phyloP scores from a whole-genome alignment of 2,329 filamentous ascomycete species.

The Dactylellina parvicollis region DNA sequence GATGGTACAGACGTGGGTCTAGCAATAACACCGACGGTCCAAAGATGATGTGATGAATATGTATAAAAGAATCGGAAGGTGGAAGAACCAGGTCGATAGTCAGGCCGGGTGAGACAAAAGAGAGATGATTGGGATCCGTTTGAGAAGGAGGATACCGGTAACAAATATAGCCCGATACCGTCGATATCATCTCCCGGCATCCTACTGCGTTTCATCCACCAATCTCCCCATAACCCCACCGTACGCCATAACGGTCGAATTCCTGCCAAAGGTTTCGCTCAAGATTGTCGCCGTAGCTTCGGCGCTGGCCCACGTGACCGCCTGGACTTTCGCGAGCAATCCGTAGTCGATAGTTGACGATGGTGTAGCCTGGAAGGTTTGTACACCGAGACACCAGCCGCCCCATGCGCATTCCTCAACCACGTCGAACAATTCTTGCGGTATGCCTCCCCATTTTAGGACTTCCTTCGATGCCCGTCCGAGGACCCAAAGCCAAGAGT shows the following conservation, averaged over 20 bases:
- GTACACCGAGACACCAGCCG: slow-evolving; percentile 49
- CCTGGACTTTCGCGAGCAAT: slow-evolving; percentile 42
- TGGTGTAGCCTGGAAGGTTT: slow-evolving; percentile 36
- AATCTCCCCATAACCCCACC: slow-evolving; percentile 45
- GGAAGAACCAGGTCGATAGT: not conserved
- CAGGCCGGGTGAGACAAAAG: not conserved
- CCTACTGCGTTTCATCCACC: slow-evolving; percentile 49
- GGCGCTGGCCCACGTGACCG: slow-evolving; percentile 49
- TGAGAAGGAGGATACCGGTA: too few relatives aligned
- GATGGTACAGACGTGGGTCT: too few relatives aligned
- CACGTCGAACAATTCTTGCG: slow-evolving; percentile 48
- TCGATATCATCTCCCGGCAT: not conserved
- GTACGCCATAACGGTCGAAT: slow-evolving; percentile 50
- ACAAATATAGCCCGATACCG: too few relatives aligned
- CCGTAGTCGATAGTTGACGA: slow-evolving; percentile 37
- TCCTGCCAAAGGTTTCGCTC: slow-evolving; percentile 43
- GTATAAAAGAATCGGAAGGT: slow-evolving; percentile 5
- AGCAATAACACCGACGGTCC: too few relatives aligned
- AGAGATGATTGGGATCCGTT: too few relatives aligned
- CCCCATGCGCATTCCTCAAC: slow-evolving; percentile 48
- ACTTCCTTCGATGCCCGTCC: slow-evolving; percentile 44
- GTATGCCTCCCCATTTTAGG: slow-evolving; percentile 46
- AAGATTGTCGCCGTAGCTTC: slow-evolving; percentile 48
- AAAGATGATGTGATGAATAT: too few relatives aligned
- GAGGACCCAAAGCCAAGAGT: slow-evolving; percentile 49